Base-by-base conservation (phyloP, 2,329 filamentous ascomycete genomes). In the Aureobasidium sp. region DNA sequence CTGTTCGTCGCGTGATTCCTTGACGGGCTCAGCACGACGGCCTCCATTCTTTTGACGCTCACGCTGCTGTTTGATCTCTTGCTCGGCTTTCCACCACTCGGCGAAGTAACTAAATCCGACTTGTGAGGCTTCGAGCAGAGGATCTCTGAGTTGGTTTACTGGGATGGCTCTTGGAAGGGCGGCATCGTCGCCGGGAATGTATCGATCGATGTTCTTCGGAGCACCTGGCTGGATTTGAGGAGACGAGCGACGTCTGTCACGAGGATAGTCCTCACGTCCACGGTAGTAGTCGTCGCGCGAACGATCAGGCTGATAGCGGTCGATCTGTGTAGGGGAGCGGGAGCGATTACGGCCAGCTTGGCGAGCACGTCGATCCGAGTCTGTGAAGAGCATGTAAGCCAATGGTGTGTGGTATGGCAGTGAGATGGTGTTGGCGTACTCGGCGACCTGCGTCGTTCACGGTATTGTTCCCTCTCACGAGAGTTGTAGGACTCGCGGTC, bases 71-170 rank as follows among this genome's bases (percentile, higher is more conserved):
- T 91, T 92, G 71, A 92, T 88, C 70, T 86, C 86, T 72, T 92
- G 88, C 68, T 92, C 90, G 67, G 87, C 80, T 64, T 89, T 84
- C 89, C 89, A 93, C 89, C 89, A 93, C 73, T 93, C 89, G 20
- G 89, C 87, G 69, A 90, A 93, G 74, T 88, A 93, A 15, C 89
- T 92, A 74, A 93, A 93, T 1, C 89, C 89, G 61, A 92, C 89
- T 71, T 93, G 89, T 65, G 88, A 91, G 2, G 88, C 84, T 11
- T 93, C 79, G 64, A 84, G 84, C 68, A 88, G 80, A 1, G 89
- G 89, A 65, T 93, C 88, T 14, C 83, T 80, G 3, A 93, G 77
- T 9, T 88, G 88, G 67, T 92, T 92, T 20, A 77, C 74, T 9
- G 81, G 78, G 34, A 82, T 73, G 27, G 79, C 77, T 9, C 69